phyloP scores from a whole-genome alignment of 2,329 filamentous ascomycete genomes.

The Fusarium sp. region DNA sequence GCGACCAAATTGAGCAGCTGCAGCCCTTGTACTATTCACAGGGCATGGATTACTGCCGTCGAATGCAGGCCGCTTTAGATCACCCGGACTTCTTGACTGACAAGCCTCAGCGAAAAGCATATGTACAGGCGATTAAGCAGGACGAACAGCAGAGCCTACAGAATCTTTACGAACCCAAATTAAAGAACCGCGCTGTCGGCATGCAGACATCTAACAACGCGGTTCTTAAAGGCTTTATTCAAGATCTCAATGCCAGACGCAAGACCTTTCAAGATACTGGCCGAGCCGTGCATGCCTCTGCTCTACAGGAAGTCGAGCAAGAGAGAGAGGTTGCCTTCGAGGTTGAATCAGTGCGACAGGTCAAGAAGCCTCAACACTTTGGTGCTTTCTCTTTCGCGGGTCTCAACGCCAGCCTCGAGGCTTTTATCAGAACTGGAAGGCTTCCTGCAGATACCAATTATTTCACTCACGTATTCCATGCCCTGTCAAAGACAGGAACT shows the following conservation, averaged over 20 bases:
- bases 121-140: conserved; percentile 50
- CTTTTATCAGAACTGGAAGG: conserved; percentile 58
- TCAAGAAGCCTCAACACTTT: conserved; percentile 58
- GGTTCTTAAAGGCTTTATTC: conserved; percentile 27
- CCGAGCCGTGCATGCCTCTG: conserved; percentile 55
- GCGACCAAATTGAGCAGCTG: conserved; percentile 65
- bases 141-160: conserved; percentile 66
- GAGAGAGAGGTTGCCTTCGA: conserved; percentile 68
- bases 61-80: conserved; percentile 58
- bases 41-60: conserved; percentile 66
- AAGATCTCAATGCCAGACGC: conserved; percentile 32
- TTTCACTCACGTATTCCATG: conserved; percentile 51
- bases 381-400: conserved; percentile 54
- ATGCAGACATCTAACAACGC: conserved; percentile 22
- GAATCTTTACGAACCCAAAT: conserved; percentile 62
- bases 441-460: conserved; percentile 48
- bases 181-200: conserved; percentile 15
- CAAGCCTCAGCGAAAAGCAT: conserved; percentile 46
- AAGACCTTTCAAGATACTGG: conserved; percentile 40
- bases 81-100: conserved; percentile 55
- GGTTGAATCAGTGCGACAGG: conserved; percentile 64
- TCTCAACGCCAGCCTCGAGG: conserved; percentile 58
- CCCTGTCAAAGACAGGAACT: conserved; percentile 42
- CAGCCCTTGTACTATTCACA: conserved; percentile 68
- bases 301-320: conserved; percentile 67